A percentile compares a stretch with the other conserved stretches of the same genome.
phyloP scores from a whole-genome alignment of 345 rosid genomes.

The Cardamine resedifolia region DNA sequence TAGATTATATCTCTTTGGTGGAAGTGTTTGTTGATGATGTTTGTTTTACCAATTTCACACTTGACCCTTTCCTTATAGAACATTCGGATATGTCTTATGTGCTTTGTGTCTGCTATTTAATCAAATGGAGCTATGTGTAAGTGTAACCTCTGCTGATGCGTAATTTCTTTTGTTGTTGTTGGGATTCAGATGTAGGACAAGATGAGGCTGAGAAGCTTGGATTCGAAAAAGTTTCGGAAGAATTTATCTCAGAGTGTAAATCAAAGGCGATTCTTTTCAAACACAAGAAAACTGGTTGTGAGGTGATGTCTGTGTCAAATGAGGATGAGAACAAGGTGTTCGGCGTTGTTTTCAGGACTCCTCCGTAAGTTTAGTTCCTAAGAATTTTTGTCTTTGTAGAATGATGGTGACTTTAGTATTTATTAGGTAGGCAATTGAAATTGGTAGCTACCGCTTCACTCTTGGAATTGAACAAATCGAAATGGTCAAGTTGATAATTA shows the following conservation, averaged over 20 bases:
- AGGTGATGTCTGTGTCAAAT: conserved; percentile 90
- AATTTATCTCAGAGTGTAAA: conserved; percentile 87
- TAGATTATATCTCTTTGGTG: neutral
- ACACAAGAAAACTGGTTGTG: conserved; percentile 91
- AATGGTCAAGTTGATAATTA: conserved; percentile 10
- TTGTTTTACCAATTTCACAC: conserved; percentile 1
- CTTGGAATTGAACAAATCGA: neutral
- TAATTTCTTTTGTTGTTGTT: too few relatives aligned
- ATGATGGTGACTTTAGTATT: neutral
- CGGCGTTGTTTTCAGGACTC: conserved; percentile 84
- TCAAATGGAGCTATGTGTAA: conserved; percentile 2
- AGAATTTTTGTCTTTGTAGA: neutral
- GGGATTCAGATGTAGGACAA: conserved; percentile 46
- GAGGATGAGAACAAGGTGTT: conserved; percentile 89
- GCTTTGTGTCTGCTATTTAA: neutral
- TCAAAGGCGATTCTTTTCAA: conserved; percentile 77
- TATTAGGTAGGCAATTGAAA: neutral
- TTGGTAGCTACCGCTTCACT: neutral
- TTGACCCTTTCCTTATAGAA: neutral
- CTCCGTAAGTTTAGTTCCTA: conserved; percentile 58
- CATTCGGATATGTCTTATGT: neutral
- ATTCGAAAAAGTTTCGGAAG: conserved; percentile 80
- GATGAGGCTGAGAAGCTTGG: conserved; percentile 78
- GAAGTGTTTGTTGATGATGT: neutral
- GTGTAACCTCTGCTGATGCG: conserved; percentile 22